Conservation (phyloP, 208 protist species). For the Crithidia expoeki region DNA sequence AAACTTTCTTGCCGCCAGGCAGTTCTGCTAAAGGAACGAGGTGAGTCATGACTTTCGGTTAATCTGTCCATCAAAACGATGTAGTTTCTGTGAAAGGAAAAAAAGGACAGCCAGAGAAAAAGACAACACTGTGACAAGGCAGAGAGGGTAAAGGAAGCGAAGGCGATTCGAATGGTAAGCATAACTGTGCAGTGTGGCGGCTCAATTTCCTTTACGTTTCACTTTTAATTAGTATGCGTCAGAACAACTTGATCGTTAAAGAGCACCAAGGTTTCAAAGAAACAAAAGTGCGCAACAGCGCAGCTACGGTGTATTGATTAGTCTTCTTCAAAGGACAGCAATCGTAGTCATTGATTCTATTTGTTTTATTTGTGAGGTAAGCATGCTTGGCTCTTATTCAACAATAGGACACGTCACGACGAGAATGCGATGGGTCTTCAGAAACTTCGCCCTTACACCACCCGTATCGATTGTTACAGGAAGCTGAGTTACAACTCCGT, state of each 20-base stretch:
- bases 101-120: neutral
- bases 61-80: constrained; percentile 8
- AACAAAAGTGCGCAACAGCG: no score
- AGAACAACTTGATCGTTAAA: no score
- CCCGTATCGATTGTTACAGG: constrained; percentile 45
- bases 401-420: constrained; percentile 50
- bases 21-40: constrained; percentile 58
- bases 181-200: no score
- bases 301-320: no score
- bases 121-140: no score
- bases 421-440: constrained; percentile 34
- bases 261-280: no score
- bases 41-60: constrained; percentile 40
- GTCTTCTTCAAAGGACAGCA: no score
- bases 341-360: no score
- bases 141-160: neutral
- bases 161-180: neutral
- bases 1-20: constrained; percentile 75
- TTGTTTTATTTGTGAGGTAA: no score
- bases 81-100: neutral
- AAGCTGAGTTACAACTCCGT: constrained; percentile 42
- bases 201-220: no score
- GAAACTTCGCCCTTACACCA: constrained; percentile 54
- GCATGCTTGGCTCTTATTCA: constrained; percentile 9
- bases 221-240: no score